Percentiles rank a stretch among this genome's conserved stretches.
These are phyloP conservation scores for Stagonosporopsis tanaceti DNA, from an alignment of 2,329 filamentous ascomycete genomes.

Conservation along the genomic window DNA sequence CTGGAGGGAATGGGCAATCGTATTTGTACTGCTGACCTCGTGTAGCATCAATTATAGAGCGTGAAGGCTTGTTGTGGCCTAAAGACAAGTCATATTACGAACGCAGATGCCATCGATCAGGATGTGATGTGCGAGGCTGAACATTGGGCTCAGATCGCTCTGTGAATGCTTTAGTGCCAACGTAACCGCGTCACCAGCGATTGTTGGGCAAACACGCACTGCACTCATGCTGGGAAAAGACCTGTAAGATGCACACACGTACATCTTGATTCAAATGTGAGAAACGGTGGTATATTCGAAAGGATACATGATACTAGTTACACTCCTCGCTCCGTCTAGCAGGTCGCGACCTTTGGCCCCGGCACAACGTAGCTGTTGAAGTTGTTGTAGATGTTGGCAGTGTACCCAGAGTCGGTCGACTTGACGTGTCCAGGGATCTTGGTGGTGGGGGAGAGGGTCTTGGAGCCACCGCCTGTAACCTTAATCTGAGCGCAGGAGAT, in stretches of 20 bases:
- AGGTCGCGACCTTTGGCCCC: conserved; percentile 48
- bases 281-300: not conserved
- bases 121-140: not conserved
- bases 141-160: not conserved
- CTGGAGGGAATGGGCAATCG: not conserved
- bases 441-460: conserved; percentile 31
- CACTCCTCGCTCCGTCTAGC: conserved; percentile 26
- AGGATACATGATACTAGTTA: not conserved
- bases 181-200: not conserved
- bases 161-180: not conserved
- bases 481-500: conserved; percentile 57
- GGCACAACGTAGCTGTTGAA: conserved; percentile 49
- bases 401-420: conserved; percentile 46
- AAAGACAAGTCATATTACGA: conserved; percentile 7
- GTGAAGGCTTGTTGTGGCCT: conserved; percentile 26
- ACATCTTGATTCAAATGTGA: not conserved
- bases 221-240: not conserved
- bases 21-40: conserved; percentile 1
- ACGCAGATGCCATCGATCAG: conserved; percentile 14
- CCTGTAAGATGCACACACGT: not conserved
- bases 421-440: conserved; percentile 50
- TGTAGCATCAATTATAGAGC: conserved; percentile 6
- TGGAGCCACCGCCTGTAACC: conserved; percentile 51
- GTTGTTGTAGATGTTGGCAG: conserved; percentile 50
- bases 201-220: not conserved